Percentiles rank a stretch among this genome's conserved stretches.
Evolutionary conservation across 352 stramenopile species (phyloP).

Genomic region (Ophiocytium majus): DNA sequence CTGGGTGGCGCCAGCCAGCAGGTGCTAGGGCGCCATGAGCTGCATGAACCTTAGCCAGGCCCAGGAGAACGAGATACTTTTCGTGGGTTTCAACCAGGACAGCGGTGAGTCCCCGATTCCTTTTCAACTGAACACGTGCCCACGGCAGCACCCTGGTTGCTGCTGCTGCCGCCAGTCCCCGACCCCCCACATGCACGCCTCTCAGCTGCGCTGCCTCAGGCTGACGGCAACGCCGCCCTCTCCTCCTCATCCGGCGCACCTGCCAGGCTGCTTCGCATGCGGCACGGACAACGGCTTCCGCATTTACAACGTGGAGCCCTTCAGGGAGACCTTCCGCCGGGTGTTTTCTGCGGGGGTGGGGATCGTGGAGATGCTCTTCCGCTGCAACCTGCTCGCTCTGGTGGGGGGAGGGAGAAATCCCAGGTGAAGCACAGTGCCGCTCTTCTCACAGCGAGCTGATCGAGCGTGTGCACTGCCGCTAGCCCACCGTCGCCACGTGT

Average conservation of each 20-base stretch:
- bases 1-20: too few relatives aligned
- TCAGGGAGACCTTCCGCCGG: conserved; percentile 92
- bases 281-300: conserved; percentile 94
- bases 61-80: conserved; percentile 76
- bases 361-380: conserved; percentile 98
- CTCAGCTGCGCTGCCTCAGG: too few relatives aligned
- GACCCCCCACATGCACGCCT: too few relatives aligned
- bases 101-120: conserved; percentile 65
- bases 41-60: conserved; percentile 59
- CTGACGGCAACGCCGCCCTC: too few relatives aligned
- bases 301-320: conserved; percentile 97
- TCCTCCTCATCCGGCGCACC: conserved; percentile 4
- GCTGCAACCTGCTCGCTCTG: conserved; percentile 95
- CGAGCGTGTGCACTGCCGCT: too few relatives aligned
- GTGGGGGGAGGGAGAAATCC: conserved; percentile 86
- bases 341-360: conserved; percentile 92
- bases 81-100: conserved; percentile 91
- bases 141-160: conserved; percentile 23
- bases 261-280: conserved; percentile 82
- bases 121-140: too few relatives aligned
- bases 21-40: too few relatives aligned
- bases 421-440: conserved; percentile 24
- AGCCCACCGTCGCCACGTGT: too few relatives aligned
- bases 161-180: too few relatives aligned
- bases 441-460: too few relatives aligned